These are phyloP conservation scores for Rhizopus microsporus DNA, from an alignment of 371 early-diverging fungal genomes.

Conservation along the genomic window DNA sequence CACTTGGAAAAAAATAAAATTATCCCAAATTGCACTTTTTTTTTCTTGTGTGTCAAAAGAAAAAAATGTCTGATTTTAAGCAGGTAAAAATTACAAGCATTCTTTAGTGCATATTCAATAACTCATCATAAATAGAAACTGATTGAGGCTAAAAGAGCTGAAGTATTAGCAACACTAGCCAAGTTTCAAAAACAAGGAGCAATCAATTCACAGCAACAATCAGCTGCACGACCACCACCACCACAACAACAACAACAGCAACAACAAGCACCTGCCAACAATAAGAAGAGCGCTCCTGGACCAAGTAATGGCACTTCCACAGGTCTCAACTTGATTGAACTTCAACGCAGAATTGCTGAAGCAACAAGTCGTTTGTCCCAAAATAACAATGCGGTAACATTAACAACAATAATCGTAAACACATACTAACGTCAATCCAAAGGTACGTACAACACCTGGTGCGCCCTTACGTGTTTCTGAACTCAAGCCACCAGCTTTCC, in stretches of 20 bases:
- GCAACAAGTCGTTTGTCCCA: conserved; percentile 39
- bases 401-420: background rate
- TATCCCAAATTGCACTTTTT: background rate
- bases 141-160: conserved; percentile 43
- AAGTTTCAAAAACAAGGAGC: conserved; percentile 31
- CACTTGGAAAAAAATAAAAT: no score
- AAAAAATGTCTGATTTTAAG: background rate
- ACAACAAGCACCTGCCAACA: conserved; percentile 2
- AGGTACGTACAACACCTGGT: conserved; percentile 6
- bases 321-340: conserved; percentile 32
- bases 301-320: conserved; percentile 11
- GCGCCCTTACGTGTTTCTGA: conserved; percentile 5
- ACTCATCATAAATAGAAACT: conserved; percentile 15
- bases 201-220: conserved; percentile 3
- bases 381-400: conserved; percentile 12
- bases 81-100: background rate
- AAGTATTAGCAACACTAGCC: conserved; percentile 42
- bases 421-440: background rate
- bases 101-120: background rate
- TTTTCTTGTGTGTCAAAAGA: background rate
- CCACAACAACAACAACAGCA: conserved; percentile 3
- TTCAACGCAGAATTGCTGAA: conserved; percentile 57
- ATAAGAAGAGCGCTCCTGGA: conserved; percentile 12
- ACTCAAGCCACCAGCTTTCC: conserved; percentile 28
- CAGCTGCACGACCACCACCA: conserved; percentile 4